Percentiles rank a stretch among this genome's conserved stretches.
Evolutionary conservation across 306 rosid species (phyloP).

Genomic region (Gynostemma pentaphyllum): DNA sequence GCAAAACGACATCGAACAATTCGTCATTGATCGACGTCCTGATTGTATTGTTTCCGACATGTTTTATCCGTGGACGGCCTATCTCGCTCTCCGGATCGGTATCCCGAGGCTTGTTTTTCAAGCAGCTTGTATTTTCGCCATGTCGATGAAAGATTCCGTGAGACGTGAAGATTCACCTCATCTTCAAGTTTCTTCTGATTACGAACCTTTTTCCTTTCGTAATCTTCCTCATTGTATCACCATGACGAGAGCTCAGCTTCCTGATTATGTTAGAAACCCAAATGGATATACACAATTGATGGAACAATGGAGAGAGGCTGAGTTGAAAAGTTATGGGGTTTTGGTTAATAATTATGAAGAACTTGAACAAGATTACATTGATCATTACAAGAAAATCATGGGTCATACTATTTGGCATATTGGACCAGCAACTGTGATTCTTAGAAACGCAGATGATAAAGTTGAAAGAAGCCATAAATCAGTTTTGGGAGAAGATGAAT

Average conservation of each 20-base stretch:
- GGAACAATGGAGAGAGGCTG: constrained; percentile 18
- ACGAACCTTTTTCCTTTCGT: neutral
- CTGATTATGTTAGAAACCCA: neutral
- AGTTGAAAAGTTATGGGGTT: constrained; percentile 16
- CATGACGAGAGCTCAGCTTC: neutral
- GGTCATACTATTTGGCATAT: constrained; percentile 27
- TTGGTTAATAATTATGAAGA: constrained; percentile 21
- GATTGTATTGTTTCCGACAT: constrained; percentile 30
- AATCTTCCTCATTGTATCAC: constrained; percentile 19
- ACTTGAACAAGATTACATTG: constrained; percentile 17
- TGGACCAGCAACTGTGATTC: constrained; percentile 18
- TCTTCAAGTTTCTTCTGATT: neutral
- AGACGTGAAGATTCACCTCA: neutral
- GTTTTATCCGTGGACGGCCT: constrained; percentile 17
- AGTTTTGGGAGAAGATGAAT: constrained; percentile 11
- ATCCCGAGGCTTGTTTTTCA: constrained; percentile 22
- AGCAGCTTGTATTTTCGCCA: constrained; percentile 6
- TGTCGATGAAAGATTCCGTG: constrained; percentile 12
- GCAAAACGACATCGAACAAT: neutral
- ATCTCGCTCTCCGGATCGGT: constrained; percentile 3
- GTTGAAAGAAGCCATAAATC: neutral
- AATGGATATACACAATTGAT: constrained; percentile 9
- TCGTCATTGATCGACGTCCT: neutral
- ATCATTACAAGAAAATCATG: constrained; percentile 13
- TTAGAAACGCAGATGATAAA: neutral